phyloP scores from a whole-genome alignment of 257 asterid species.

The Jaltomata sinuosa region DNA sequence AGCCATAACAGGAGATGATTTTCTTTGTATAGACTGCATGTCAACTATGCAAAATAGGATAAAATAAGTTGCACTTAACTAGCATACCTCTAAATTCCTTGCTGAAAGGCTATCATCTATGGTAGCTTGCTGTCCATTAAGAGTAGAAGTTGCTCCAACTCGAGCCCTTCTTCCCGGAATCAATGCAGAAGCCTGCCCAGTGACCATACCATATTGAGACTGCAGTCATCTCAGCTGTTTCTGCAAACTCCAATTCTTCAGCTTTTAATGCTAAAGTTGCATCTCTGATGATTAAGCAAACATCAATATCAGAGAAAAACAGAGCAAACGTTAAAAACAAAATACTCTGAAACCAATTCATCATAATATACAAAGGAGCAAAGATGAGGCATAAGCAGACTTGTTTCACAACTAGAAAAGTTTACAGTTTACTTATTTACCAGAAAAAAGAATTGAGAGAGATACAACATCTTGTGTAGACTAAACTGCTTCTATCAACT shows the following conservation, averaged over 20 bases:
- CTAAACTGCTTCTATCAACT: neutral
- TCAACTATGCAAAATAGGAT: neutral
- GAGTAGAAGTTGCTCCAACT: slow-evolving; percentile 73
- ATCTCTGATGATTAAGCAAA: neutral
- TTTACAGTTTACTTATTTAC: neutral
- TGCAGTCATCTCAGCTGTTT: too few relatives aligned
- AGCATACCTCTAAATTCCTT: slow-evolving; percentile 52
- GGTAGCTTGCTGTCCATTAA: slow-evolving; percentile 65
- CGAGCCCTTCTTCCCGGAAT: slow-evolving; percentile 94
- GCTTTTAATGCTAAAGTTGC: too few relatives aligned
- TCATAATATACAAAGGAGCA: neutral
- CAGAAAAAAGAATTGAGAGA: neutral
- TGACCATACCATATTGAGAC: too few relatives aligned
- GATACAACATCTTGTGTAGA: neutral
- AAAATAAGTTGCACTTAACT: too few relatives aligned
- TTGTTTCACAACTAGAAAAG: too few relatives aligned
- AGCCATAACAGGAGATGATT: too few relatives aligned
- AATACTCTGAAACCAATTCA: neutral
- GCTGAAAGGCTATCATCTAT: slow-evolving; percentile 83
- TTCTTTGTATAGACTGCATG: neutral
- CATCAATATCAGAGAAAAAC: slow-evolving; percentile 14
- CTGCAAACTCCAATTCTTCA: too few relatives aligned
- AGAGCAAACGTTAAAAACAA: neutral
- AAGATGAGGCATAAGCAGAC: too few relatives aligned
- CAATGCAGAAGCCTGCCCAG: slow-evolving; percentile 75